Percentiles rank a stretch among this genome's conserved stretches.
These are phyloP conservation scores for Fomitiporia mediterranea DNA, from an alignment of 1,284 basidiomycete genomes.

Conservation along the genomic window DNA sequence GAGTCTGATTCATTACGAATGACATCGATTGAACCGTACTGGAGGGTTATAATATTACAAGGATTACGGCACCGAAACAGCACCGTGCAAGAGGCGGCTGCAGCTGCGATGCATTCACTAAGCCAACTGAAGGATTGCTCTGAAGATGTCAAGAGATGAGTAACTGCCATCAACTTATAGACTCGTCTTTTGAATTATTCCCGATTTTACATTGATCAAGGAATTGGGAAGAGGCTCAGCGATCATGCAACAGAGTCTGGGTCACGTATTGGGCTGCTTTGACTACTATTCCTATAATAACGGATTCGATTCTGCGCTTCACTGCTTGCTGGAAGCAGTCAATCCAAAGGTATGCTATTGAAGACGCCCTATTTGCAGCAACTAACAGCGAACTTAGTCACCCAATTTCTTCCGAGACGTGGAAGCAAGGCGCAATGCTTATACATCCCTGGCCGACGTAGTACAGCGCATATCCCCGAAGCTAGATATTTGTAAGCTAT, in stretches of 20 bases:
- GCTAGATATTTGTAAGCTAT: slow-evolving; percentile 40
- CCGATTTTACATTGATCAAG: slow-evolving; percentile 51
- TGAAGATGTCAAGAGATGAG: slow-evolving; percentile 65
- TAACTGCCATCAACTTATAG: slow-evolving; percentile 24
- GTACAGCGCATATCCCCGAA: slow-evolving; percentile 42
- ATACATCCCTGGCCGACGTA: slow-evolving; percentile 58
- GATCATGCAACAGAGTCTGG: slow-evolving; percentile 71
- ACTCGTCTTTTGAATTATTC: slow-evolving; percentile 18
- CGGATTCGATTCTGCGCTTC: slow-evolving; percentile 47
- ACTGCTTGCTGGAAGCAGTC: slow-evolving; percentile 57
- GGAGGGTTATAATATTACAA: slow-evolving; percentile 67
- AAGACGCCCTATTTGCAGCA: too few species aligned
- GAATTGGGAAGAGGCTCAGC: slow-evolving; percentile 57
- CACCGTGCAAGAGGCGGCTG: slow-evolving; percentile 71
- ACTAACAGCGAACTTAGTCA: slow-evolving; percentile 35
- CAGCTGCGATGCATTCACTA: slow-evolving; percentile 57
- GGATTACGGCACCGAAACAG: slow-evolving; percentile 66
- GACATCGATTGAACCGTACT: slow-evolving; percentile 45
- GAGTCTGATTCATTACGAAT: slow-evolving; percentile 43
- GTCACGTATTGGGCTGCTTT: slow-evolving; percentile 69
- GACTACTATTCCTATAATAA: slow-evolving; percentile 57
- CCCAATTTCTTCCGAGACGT: slow-evolving; percentile 44
- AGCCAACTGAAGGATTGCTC: slow-evolving; percentile 67
- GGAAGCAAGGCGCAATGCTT: slow-evolving; percentile 70
- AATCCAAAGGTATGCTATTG: slow-evolving; percentile 45